phyloP scores from a whole-genome alignment of 306 rosid species.

The Trifolium subterraneum region DNA sequence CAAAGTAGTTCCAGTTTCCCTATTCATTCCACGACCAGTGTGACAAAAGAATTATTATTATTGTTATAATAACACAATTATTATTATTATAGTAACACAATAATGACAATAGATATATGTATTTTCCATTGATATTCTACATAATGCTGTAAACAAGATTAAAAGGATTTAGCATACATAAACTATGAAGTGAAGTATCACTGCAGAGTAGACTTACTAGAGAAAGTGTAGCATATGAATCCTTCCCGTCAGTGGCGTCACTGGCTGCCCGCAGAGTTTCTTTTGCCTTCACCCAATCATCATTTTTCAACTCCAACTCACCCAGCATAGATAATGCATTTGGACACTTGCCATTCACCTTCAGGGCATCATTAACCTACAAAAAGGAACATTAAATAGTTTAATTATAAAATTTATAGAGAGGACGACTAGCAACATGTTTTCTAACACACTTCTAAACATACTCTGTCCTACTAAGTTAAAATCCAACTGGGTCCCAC shows the following conservation, averaged over 20 bases:
- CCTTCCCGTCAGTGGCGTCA: conserved; percentile 96
- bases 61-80: conserved; percentile 20
- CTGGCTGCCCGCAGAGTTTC: conserved; percentile 96
- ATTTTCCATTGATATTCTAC: conserved; percentile 20
- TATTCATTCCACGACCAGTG: conserved; percentile 50
- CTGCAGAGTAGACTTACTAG: conserved; percentile 58
- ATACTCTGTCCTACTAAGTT: not conserved
- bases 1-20: conserved; percentile 99
- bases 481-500: not conserved
- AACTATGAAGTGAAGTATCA: conserved; percentile 38
- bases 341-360: conserved; percentile 88
- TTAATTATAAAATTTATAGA: conserved; percentile 26
- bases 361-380: conserved; percentile 93
- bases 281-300: conserved; percentile 99
- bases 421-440: not conserved
- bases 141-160: conserved; percentile 29
- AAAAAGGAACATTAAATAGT: conserved; percentile 37
- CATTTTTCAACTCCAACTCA: conserved; percentile 94
- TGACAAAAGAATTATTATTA: conserved; percentile 36
- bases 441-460: not conserved
- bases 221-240: conserved; percentile 90
- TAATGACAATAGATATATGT: conserved; percentile 16
- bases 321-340: conserved; percentile 97
- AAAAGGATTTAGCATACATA: conserved; percentile 29
- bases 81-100: conserved; percentile 21